These are phyloP conservation scores for Tetraselmis striata DNA, from an alignment of 139 green algal genomes.

Conservation along the genomic window DNA sequence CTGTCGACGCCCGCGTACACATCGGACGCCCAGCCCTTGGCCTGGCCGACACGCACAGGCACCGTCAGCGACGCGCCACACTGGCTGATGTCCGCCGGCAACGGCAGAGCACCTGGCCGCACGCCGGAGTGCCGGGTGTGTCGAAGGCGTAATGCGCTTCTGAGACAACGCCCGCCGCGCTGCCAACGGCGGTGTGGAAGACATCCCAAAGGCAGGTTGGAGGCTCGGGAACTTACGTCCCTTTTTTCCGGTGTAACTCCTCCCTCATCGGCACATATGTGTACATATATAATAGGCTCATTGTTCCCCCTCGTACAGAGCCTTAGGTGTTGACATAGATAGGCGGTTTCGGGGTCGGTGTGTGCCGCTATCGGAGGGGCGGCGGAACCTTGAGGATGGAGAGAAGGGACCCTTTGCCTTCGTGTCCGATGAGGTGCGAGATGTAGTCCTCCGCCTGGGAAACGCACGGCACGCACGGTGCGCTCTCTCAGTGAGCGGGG, in stretches of 20 bases:
- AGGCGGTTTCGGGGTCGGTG: not conserved
- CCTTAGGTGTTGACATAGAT: not conserved
- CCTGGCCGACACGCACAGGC: not conserved
- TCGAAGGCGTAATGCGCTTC: conserved; percentile 9
- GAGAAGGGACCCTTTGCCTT: conserved; percentile 75
- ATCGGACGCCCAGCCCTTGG: conserved; percentile 67
- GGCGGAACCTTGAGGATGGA: conserved; percentile 64
- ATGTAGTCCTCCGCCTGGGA: conserved; percentile 88
- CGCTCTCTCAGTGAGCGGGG: too few relatives aligned
- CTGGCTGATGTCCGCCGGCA: too few relatives aligned
- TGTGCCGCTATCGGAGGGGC: conserved; percentile 4
- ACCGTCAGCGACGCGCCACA: too few relatives aligned
- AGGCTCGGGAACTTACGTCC: too few relatives aligned
- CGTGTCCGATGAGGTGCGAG: conserved; percentile 88
- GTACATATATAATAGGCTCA: too few relatives aligned
- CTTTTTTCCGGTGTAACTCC: too few relatives aligned
- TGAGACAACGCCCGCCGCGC: conserved; percentile 6
- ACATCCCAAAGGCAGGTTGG: too few relatives aligned
- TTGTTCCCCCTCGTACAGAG: too few relatives aligned
- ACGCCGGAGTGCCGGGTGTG: too few relatives aligned
- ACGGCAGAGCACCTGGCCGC: not conserved
- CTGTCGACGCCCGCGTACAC: conserved; percentile 76
- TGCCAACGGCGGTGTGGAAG: too few relatives aligned
- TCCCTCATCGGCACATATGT: too few relatives aligned
- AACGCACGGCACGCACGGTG: too few relatives aligned